Evolutionary conservation across 495 filamentous ascomycete genomes (phyloP).

Genomic region (Tuber indicum): DNA sequence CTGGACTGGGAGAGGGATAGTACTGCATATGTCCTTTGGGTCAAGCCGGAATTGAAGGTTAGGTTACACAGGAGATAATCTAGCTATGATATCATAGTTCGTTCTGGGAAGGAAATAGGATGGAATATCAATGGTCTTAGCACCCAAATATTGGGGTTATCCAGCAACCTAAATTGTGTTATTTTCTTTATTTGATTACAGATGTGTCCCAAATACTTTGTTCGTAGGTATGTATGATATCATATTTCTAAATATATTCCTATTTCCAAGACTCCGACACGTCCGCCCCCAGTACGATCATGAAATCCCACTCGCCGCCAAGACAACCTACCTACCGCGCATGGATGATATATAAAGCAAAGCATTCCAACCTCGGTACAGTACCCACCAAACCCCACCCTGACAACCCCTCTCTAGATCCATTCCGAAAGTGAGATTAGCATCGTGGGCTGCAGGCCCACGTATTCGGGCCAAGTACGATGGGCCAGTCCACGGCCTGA

Average conservation of each 20-base stretch:
- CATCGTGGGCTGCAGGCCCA: slow-evolving; percentile 11
- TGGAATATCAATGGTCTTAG: background rate
- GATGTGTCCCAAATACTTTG: background rate
- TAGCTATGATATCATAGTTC: background rate
- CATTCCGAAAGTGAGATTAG: slow-evolving; percentile 20
- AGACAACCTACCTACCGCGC: background rate
- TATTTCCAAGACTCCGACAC: background rate
- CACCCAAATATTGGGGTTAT: background rate
- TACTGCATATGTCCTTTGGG: slow-evolving; percentile 44
- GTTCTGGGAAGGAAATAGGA: background rate
- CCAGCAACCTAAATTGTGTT: background rate
- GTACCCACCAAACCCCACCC: slow-evolving; percentile 21
- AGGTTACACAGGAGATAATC: background rate
- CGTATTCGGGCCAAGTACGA: slow-evolving; percentile 10
- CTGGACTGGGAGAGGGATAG: slow-evolving; percentile 42
- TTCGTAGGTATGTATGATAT: background rate
- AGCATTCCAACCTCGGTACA: slow-evolving; percentile 9
- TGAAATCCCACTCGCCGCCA: background rate
- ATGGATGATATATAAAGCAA: slow-evolving; percentile 20
- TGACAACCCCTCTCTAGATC: slow-evolving; percentile 6
- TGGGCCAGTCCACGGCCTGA: slow-evolving; percentile 26
- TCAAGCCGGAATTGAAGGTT: slow-evolving; percentile 42
- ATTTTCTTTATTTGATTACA: background rate
- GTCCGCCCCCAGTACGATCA: background rate
- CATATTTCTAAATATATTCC: background rate